Conservation (phyloP, 1,284 basidiomycete species). For the Rhodotorula sp. region DNA sequence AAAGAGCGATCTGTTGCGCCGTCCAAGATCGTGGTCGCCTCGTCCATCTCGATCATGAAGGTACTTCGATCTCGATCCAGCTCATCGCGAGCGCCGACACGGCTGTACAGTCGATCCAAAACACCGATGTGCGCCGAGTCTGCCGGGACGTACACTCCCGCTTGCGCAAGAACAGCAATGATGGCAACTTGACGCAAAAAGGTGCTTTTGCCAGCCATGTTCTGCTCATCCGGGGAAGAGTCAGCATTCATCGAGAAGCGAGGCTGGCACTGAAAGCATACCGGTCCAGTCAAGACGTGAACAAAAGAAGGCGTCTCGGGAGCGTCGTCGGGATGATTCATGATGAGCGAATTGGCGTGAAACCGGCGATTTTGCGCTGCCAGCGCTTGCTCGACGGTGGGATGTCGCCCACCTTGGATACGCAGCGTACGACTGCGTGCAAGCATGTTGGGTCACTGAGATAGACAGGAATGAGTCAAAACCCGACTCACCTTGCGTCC, state of each 20-base stretch:
- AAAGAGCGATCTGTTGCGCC: slow-evolving; percentile 73
- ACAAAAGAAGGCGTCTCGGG: slow-evolving; percentile 54
- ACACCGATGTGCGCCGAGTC: slow-evolving; percentile 73
- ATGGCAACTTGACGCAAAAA: slow-evolving; percentile 87
- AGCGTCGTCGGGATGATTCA: slow-evolving; percentile 55
- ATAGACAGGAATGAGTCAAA: not conserved
- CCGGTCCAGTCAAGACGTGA: slow-evolving; percentile 85
- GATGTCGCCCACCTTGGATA: slow-evolving; percentile 80
- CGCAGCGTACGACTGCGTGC: slow-evolving; percentile 59
- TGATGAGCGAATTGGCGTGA: slow-evolving; percentile 72
- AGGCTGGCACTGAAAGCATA: slow-evolving; percentile 52
- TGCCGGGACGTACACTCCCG: slow-evolving; percentile 90
- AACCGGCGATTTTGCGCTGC: slow-evolving; percentile 71
- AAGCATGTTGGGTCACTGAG: not conserved
- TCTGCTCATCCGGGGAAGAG: slow-evolving; percentile 6
- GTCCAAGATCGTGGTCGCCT: slow-evolving; percentile 59
- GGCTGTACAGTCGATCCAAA: slow-evolving; percentile 86
- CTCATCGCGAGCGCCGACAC: slow-evolving; percentile 95
- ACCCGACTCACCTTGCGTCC: slow-evolving; percentile 58
- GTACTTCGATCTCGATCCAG: slow-evolving; percentile 79
- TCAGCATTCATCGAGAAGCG: too few relatives aligned
- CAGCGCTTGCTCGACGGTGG: slow-evolving; percentile 86
- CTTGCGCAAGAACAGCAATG: slow-evolving; percentile 85
- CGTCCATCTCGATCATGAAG: slow-evolving; percentile 51
- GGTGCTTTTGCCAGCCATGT: slow-evolving; percentile 70